Conservation (phyloP, 139 green algal genomes). For the Haematococcus lacustris region DNA sequence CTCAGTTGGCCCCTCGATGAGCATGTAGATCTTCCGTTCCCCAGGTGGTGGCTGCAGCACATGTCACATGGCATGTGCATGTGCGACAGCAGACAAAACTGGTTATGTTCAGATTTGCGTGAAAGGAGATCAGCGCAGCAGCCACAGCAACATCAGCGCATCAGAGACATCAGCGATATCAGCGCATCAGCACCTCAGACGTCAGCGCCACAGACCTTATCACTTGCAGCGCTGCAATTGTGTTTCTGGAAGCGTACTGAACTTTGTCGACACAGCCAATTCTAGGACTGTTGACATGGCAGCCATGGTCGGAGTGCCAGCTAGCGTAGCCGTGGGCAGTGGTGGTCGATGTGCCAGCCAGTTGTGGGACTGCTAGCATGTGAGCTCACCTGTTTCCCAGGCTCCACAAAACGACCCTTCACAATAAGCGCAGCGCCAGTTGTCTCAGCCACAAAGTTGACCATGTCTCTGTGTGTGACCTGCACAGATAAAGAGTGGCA, state of each 20-base stretch:
- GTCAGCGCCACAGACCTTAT: neutral
- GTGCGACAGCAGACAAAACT: neutral
- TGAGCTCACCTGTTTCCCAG: slow-evolving; percentile 28
- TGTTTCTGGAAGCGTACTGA: too few relatives aligned
- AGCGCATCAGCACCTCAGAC: neutral
- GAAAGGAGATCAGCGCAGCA: neutral
- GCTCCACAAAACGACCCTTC: slow-evolving; percentile 68
- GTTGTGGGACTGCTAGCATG: too few relatives aligned
- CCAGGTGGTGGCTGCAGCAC: slow-evolving; percentile 51
- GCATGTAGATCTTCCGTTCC: slow-evolving; percentile 90
- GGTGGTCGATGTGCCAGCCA: too few relatives aligned
- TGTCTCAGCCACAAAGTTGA: slow-evolving; percentile 77
- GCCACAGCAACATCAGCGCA: neutral
- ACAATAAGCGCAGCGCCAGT: slow-evolving; percentile 84
- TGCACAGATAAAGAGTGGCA: slow-evolving; percentile 36
- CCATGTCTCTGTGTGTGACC: slow-evolving; percentile 88
- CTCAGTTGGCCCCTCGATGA: slow-evolving; percentile 81
- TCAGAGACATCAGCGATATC: neutral
- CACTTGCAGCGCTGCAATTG: too few relatives aligned
- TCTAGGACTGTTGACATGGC: too few relatives aligned
- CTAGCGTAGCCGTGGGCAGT: too few relatives aligned
- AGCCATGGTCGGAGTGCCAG: too few relatives aligned
- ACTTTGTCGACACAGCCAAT: too few relatives aligned
- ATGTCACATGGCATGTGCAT: neutral
- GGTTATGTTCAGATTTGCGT: too few relatives aligned